Base-by-base conservation (phyloP, 768 basidiomycete species). In the Cyclocybe aegerita region DNA sequence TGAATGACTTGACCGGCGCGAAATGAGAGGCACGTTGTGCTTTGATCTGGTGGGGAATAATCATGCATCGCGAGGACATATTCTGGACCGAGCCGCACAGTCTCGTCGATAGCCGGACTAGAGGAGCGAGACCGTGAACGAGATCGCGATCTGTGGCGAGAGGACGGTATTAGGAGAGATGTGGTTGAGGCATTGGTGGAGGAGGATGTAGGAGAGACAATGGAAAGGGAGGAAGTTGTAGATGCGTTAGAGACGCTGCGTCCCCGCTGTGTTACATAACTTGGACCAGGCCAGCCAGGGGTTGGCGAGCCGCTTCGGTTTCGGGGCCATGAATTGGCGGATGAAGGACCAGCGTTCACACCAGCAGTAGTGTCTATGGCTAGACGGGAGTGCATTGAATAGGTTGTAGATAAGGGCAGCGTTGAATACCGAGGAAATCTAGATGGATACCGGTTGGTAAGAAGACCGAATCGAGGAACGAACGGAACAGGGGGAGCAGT, bases 51-150 rank as follows among this genome's bases (percentile, higher is more conserved):
- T 23, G 90, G 88, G 16, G 71, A 62, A 60, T 93, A 98, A 66
- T 97, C 93, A 64, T 98, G 94, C 77, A 96, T 88, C 3, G 96
- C 93, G 16, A 92, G 73, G 4, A 95, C 93, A 66, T 85, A 93
- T 64, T 91, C 90, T 15, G 80, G 68, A 31, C 63, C 70, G 2
- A 75, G 59, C 33, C 74, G 76, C 44, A 78, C 68, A 16, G 78
- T 77, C 46, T 82, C 79, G 17, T 83, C 81, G 39, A 74, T 76
- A 30, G 65, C 60, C 4, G 80, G 74, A 42, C 70, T 80, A 11
- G 70, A 52, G 17, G 75, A 72, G n/a, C 68, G 64, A 15, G 68
- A 65, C 32, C 58, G 70, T 39, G 52, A 72, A n/a, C 68, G 64
- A 15, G 68, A 65, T 31, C 58, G 70, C 39, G 52, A 56, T 38